phyloP scores from a whole-genome alignment of 73 alveolate genomes.

The Symbiodinium natans region DNA sequence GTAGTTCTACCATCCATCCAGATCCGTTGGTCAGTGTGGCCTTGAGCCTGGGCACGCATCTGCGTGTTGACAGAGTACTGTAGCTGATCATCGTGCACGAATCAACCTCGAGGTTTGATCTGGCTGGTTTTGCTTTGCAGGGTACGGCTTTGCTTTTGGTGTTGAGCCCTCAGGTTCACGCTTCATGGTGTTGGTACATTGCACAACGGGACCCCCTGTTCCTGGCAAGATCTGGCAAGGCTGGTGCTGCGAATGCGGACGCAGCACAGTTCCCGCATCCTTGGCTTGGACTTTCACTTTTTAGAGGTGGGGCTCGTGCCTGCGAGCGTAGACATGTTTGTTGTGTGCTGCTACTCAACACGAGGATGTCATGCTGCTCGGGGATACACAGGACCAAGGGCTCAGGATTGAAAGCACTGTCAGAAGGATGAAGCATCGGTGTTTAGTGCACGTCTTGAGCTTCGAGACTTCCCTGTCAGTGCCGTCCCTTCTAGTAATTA shows the following conservation, averaged over 20 bases:
- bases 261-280: neutral
- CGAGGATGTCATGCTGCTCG: neutral
- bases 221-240: neutral
- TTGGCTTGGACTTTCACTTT: neutral
- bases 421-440: too few species aligned
- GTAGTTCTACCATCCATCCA: neutral
- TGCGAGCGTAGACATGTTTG: neutral
- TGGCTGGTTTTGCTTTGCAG: neutral
- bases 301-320: neutral
- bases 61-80: too few species aligned
- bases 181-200: too few species aligned
- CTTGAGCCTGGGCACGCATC: neutral
- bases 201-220: too few species aligned
- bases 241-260: neutral
- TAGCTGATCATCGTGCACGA: too few species aligned
- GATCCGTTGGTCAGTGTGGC: neutral
- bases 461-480: too few species aligned
- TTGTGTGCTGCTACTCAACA: neutral
- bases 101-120: neutral
- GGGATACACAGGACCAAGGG: neutral
- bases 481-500: too few species aligned
- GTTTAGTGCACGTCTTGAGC: too few species aligned
- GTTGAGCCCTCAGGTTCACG: neutral
- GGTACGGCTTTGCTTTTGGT: neutral
- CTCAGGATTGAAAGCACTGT: too few species aligned